Evolutionary conservation across 139 green algal species (phyloP), one percentile per base, ranked within the genome.

Genomic region (Chlamydomonas asymmetrica): DNA sequence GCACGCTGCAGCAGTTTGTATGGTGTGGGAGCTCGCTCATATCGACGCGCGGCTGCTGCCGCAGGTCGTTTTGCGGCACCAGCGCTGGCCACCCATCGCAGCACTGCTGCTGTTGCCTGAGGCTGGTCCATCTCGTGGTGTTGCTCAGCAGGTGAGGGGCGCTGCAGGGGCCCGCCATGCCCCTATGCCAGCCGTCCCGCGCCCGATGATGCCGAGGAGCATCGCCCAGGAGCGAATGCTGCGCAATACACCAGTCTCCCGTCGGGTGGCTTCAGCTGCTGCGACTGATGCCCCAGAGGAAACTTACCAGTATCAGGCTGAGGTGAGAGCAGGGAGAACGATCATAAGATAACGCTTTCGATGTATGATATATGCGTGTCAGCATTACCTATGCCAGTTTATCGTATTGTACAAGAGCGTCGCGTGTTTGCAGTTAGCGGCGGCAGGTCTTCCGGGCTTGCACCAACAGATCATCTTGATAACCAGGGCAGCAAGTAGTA

Each of bases 251-350:
- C n/a, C 50, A 16, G 43, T 40, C 20, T 29, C n/a, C n/a, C n/a
- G n/a, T n/a, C n/a, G n/a, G n/a, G n/a, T 72, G 27, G 43, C 38
- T 25, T 39, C 35, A 27, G 79, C 83, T 31, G 79, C 79, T 7
- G 66, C 79, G 2, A 79, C 76, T 10, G 81, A 87, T 45, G 75
- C 84, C 22, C 35, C 45, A 22, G 83, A 83, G 68, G 90, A 93
- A 72, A 93, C 87, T 29, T 93, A 88, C 79, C 84, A 91, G 48
- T 95, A 95, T 75, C 89, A 93, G 78, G 89, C 90, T 7, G 90
- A 95, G 88, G 85, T 90, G 80, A 7, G 75, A 38, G 50, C 59
- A 66, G 34, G n/a, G 29, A 34, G 31, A 49, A 63, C 9, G 5
- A 8, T 31, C 8, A 73, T 57, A 56, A 7, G 3, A 18, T 68